Conservation (phyloP, 1,139 yeast genomes). For the Hanseniaspora gamundiae region DNA sequence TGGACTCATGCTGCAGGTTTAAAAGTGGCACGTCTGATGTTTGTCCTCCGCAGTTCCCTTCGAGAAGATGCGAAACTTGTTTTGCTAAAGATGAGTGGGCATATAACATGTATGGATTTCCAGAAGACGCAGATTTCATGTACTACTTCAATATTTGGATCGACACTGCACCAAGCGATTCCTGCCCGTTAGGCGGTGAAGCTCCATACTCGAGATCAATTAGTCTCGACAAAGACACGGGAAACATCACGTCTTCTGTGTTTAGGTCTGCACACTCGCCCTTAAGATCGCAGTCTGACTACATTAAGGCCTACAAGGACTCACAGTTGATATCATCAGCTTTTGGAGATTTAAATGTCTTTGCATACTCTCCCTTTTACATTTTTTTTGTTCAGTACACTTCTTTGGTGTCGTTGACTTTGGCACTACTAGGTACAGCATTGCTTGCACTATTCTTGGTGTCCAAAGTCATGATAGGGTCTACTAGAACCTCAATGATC, state of each 20-base stretch:
- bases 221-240: slow-evolving; percentile 33
- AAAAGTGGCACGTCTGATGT: slow-evolving; percentile 38
- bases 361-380: slow-evolving; percentile 88
- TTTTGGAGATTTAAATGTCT: slow-evolving; percentile 46
- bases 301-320: slow-evolving; percentile 65
- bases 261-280: slow-evolving; percentile 79
- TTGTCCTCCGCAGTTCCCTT: slow-evolving; percentile 59
- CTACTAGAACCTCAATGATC: slow-evolving; percentile 45
- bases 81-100: slow-evolving; percentile 52
- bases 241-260: slow-evolving; percentile 42
- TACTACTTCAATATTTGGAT: slow-evolving; percentile 72
- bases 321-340: slow-evolving; percentile 60
- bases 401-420: slow-evolving; percentile 45
- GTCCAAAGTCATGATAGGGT: slow-evolving; percentile 52
- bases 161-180: slow-evolving; percentile 60
- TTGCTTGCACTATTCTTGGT: slow-evolving; percentile 41
- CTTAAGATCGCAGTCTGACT: slow-evolving; percentile 70
- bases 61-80: slow-evolving; percentile 65
- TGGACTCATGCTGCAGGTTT: slow-evolving; percentile 76
- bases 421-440: slow-evolving; percentile 45
- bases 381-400: slow-evolving; percentile 84
- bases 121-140: slow-evolving; percentile 65
- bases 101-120: slow-evolving; percentile 72
- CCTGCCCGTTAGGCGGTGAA: slow-evolving; percentile 91
- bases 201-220: slow-evolving; percentile 68